phyloP scores from a whole-genome alignment of 2,329 filamentous ascomycete species.

The Trichoderma hamatum region DNA sequence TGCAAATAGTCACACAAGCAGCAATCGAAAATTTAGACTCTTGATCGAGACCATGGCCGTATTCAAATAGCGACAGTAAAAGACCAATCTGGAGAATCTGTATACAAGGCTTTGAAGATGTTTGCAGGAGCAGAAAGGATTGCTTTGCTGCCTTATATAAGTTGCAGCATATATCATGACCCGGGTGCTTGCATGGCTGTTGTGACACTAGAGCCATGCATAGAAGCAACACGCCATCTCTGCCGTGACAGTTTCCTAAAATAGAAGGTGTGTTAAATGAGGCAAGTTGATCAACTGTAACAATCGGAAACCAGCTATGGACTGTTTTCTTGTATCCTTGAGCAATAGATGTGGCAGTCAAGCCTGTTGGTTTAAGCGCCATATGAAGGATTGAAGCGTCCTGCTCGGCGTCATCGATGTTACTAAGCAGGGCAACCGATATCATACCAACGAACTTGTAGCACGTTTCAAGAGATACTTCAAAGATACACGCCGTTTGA shows the following conservation, averaged over 20 bases:
- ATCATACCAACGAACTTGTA: conserved; percentile 7
- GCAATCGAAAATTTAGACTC: conserved; percentile 4
- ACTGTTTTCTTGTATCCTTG: neutral
- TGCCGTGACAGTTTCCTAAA: neutral
- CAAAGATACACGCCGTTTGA: neutral
- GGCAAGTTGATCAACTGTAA: neutral
- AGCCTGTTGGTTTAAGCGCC: neutral
- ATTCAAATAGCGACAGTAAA: conserved; percentile 4
- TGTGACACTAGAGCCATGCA: conserved; percentile 3
- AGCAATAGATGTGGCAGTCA: neutral
- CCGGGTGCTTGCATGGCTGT: neutral
- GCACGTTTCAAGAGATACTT: conserved; percentile 2
- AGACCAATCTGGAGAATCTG: conserved; percentile 5
- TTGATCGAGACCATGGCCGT: conserved; percentile 3
- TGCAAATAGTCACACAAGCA: neutral
- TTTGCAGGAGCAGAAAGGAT: conserved; percentile 5
- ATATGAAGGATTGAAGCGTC: neutral
- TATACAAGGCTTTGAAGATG: neutral
- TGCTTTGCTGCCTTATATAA: conserved; percentile 12
- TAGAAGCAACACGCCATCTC: conserved; percentile 1
- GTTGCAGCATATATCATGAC: neutral
- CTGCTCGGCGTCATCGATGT: conserved; percentile 4
- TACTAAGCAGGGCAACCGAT: conserved; percentile 3
- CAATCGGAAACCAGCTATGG: conserved; percentile 7
- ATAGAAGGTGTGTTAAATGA: neutral